Evolutionary conservation across 1,284 basidiomycete genomes (phyloP), one percentile per base, ranked within the genome.

Genomic region (Trametes polyzona): DNA sequence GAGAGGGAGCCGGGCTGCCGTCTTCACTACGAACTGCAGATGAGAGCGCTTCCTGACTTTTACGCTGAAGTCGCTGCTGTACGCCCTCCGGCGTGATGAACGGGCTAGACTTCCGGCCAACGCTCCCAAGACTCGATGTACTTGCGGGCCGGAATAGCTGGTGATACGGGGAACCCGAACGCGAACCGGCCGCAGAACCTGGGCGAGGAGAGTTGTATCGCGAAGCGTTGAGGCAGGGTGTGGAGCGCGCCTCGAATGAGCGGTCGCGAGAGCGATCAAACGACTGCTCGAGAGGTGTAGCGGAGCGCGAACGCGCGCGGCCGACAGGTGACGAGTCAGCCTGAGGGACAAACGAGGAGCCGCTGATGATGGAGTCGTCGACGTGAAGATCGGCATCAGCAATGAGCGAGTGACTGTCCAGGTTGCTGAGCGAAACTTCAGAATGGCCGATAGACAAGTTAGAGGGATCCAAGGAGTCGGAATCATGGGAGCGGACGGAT

Each of bases 21-120:
- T 49, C 55, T 1, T 19, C 30, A 23, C 46, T 46, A 16, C 51
- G 53, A 10, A 42, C 41, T n/a, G 48, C 44, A 1, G 44, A n/a
- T 3, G 23, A 71, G 33, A 32, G 78, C 73, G 55, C 78, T 78
- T 77, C 78, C 52, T 70, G 67, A 41, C 76, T 83, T 54, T 76
- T 69, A 59, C 76, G 76, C 64, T 79, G 64, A 41, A 86, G 63
- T 32, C 81, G 74, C 58, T 77, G 72, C 55, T 82, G 78, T 29
- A 87, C 76, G 47, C 82, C 80, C 52, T 83, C 83, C 29, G 77
- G 76, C 49, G 72, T 82, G 49, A 85, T 83, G 47, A 81, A 74
- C 23, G 73, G 74, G 50, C 74, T 74, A 9, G 66, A 65, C 23
- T 69, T 68, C 26, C 61, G 64, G 50, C 55, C 65, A 17, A 66